Conservation (phyloP, 345 rosid species). For the Linum usitatissimum region DNA sequence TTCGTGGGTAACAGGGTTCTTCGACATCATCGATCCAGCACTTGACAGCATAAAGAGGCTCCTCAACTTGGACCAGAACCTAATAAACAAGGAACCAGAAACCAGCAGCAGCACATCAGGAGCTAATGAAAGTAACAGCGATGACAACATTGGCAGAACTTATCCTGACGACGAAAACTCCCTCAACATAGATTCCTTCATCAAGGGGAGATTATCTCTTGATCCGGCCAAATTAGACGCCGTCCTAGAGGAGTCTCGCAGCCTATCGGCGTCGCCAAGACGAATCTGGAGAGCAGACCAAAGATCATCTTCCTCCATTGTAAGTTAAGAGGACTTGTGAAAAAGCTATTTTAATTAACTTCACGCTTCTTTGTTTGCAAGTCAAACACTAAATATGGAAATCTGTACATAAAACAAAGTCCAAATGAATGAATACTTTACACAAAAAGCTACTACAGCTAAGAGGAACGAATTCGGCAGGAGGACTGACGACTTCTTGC, state of each 20-base stretch:
- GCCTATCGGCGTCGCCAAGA: slow-evolving; percentile 18
- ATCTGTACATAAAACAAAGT: too few species aligned
- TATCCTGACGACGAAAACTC: slow-evolving; percentile 24
- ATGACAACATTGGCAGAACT: slow-evolving; percentile 13
- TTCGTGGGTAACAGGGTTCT: slow-evolving; percentile 79
- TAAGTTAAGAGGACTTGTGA: not conserved
- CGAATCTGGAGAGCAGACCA: slow-evolving; percentile 32
- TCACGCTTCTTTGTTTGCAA: too few species aligned
- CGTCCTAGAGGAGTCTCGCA: slow-evolving; percentile 27
- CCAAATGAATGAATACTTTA: too few species aligned
- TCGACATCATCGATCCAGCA: slow-evolving; percentile 83
- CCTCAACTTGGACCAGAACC: slow-evolving; percentile 54
- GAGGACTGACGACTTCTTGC: too few species aligned
- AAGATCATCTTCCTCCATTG: slow-evolving; percentile 3
- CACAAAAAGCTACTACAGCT: too few species aligned
- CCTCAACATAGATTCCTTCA: slow-evolving; percentile 56
- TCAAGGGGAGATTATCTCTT: slow-evolving; percentile 39
- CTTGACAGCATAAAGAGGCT: slow-evolving; percentile 78
- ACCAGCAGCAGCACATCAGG: slow-evolving; percentile 17
- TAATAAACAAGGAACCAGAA: slow-evolving; percentile 21
- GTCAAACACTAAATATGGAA: too few species aligned
- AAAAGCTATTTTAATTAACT: not conserved
- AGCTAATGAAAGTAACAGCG: slow-evolving; percentile 16
- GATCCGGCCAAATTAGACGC: slow-evolving; percentile 49
- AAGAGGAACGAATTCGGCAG: too few species aligned